Percentiles rank a stretch among this genome's conserved stretches.
phyloP scores from a whole-genome alignment of 169 alveolate genomes.

The Cardiosporidium cionae region DNA sequence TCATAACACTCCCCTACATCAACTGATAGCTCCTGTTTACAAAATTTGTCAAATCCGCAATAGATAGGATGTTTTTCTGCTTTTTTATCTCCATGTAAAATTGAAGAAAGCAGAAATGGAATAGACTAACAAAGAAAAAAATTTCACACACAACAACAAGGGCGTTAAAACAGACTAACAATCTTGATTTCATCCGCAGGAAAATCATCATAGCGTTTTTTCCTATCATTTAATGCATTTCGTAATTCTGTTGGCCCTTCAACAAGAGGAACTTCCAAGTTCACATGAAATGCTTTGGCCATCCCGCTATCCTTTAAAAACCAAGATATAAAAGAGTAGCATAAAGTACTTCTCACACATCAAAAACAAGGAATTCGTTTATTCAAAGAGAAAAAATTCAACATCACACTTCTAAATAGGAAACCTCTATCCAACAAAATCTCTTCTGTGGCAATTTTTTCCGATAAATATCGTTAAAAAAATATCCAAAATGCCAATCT shows the following conservation, averaged over 20 bases:
- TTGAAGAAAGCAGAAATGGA: no score
- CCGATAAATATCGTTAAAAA: neutral
- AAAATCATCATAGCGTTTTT: slow-evolving; percentile 5
- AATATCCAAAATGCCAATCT: neutral
- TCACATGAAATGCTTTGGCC: slow-evolving; percentile 30
- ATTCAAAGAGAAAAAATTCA: neutral
- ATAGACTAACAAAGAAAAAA: no score
- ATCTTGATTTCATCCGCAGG: slow-evolving; percentile 27
- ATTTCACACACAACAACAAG: no score
- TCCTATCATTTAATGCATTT: no score
- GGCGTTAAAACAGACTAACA: no score
- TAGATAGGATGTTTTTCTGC: no score
- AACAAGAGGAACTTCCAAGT: slow-evolving; percentile 32
- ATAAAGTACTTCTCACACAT: neutral
- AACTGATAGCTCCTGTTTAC: no score
- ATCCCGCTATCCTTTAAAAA: slow-evolving; percentile 22
- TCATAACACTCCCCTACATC: no score
- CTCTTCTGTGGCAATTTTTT: neutral
- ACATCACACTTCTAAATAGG: neutral
- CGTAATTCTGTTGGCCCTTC: no score
- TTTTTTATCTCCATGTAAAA: no score
- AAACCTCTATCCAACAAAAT: neutral
- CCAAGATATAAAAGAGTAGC: neutral
- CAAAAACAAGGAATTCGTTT: neutral
- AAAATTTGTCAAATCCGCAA: no score